phyloP scores from a whole-genome alignment of 1,284 basidiomycete species.

The Cryptococcus hybrid region DNA sequence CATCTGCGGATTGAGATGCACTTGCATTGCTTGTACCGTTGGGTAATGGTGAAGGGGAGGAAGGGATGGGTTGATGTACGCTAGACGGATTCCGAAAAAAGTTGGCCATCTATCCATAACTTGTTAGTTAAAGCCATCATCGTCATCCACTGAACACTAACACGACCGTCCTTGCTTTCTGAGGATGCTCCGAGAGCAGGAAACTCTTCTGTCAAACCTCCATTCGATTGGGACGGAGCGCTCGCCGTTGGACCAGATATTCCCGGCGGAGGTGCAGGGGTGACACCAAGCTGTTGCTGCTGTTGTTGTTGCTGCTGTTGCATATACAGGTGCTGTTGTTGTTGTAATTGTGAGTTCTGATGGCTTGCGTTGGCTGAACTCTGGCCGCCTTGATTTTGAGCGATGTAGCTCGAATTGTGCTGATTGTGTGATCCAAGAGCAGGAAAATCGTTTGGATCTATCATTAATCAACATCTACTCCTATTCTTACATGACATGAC shows the following conservation, averaged over 20 bases:
- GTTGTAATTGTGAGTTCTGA: conserved; percentile 30
- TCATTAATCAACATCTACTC: too few species aligned
- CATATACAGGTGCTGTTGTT: conserved; percentile 44
- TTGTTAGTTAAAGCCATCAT: conserved; percentile 1
- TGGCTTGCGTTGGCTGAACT: conserved; percentile 27
- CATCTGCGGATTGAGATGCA: conserved; percentile 30
- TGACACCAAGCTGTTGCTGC: conserved; percentile 23
- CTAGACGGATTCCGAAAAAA: conserved; percentile 23
- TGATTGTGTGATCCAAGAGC: conserved; percentile 40
- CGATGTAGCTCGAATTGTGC: conserved; percentile 34
- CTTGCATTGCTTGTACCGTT: conserved; percentile 24
- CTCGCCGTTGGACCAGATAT: conserved; percentile 33
- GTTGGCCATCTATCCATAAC: conserved; percentile 23
- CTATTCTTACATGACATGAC: background rate
- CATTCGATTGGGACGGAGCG: conserved; percentile 9
- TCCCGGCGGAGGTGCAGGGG: conserved; percentile 46
- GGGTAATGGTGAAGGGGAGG: conserved; percentile 20
- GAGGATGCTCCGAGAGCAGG: conserved; percentile 39
- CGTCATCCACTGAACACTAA: conserved; percentile 5
- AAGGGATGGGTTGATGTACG: conserved; percentile 16
- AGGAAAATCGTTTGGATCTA: conserved; percentile 47
- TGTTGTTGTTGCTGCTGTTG: conserved; percentile 29
- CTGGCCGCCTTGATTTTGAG: conserved; percentile 35
- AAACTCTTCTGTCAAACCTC: conserved; percentile 38
- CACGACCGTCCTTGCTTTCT: conserved; percentile 30